Evolutionary conservation across 305 asterid species (phyloP), one percentile per base, ranked within the genome.

Genomic region (Fraxinus dipetala): DNA sequence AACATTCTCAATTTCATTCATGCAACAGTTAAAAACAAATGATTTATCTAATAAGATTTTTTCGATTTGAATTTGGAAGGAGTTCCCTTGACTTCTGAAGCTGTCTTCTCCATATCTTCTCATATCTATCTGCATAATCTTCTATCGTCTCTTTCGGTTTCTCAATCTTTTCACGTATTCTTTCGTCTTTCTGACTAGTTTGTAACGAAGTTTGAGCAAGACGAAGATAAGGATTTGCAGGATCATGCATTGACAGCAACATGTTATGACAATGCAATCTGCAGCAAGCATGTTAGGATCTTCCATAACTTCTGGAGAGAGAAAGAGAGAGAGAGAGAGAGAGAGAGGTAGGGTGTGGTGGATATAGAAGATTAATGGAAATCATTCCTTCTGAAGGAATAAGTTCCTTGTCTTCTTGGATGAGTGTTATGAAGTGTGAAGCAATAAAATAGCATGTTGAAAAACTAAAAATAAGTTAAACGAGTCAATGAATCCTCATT

Each of bases 221-320:
- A 93, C 14, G 81, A 91, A 85, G 86, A 92, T 79, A 80, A 95
- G 86, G 84, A 95, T 80, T 80, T 93, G 93, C 80, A 95, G 88
- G 80, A 95, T 85, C 92, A 93, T 83, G 88, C 95, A 93, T 77
- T 92, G 92, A 77, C 98, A 95, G 88, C 97, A 95, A 73, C 98
- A 95, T 32, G 88, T 90, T 72, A 95, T 63, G 82, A 95, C 93
- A 70, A 93, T 83, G 87, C 98, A 93, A 69, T 95, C 98, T 6
- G 96, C 96, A 26, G 96, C 97, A 32, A 89, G 82, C 72, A 85
- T 82, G 89, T 89, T 93, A 14, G 75, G 78, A 79, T 95, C 98
- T 77, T 89, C 95, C 98, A 93, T 95, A 16, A 74, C 75, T 38
- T 78, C 78, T 45, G 34, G 14, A 67, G 67, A 63, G 72, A 13